Conservation (phyloP, 768 basidiomycete species). For the Kwoniella sp. region DNA sequence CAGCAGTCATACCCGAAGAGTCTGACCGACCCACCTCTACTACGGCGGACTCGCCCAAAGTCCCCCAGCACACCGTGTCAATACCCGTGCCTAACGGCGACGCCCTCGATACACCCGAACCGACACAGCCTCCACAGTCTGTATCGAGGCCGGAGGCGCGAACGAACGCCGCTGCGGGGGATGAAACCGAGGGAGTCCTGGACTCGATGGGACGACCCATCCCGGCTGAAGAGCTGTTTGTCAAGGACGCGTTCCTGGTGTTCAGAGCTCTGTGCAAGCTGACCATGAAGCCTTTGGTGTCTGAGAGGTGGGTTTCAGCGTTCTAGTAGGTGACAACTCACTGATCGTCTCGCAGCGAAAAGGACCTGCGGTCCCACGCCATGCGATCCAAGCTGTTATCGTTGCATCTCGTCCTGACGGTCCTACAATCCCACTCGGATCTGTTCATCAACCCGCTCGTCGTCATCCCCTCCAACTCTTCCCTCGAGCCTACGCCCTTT, state of each 20-base stretch:
- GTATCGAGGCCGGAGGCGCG: constrained; percentile 3
- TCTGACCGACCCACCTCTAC: constrained; percentile 4
- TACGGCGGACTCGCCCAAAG: constrained; percentile 9
- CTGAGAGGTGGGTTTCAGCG: constrained; percentile 66
- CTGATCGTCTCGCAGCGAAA: constrained; percentile 60
- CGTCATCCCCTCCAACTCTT: constrained; percentile 87
- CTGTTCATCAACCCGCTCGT: constrained; percentile 81
- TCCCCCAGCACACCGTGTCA: constrained; percentile 30
- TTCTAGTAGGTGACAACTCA: no score
- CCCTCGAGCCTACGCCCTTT: constrained; percentile 80
- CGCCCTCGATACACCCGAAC: constrained; percentile 34
- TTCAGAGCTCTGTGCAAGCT: constrained; percentile 95
- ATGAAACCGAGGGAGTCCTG: constrained; percentile 31
- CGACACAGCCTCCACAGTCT: constrained; percentile 2
- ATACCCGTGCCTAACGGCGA: constrained; percentile 45
- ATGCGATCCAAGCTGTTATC: constrained; percentile 96
- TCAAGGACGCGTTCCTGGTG: constrained; percentile 97
- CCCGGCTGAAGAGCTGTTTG: constrained; percentile 77
- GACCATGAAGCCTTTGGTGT: constrained; percentile 93
- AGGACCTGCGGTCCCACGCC: constrained; percentile 90
- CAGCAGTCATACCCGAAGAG: constrained; percentile 22
- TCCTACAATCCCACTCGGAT: constrained; percentile 84
- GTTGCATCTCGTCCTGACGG: constrained; percentile 84
- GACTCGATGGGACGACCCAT: constrained; percentile 54
- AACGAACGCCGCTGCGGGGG: neutral